Base-by-base conservation (phyloP, 345 rosid species). In the Tarenaya hassleriana region DNA sequence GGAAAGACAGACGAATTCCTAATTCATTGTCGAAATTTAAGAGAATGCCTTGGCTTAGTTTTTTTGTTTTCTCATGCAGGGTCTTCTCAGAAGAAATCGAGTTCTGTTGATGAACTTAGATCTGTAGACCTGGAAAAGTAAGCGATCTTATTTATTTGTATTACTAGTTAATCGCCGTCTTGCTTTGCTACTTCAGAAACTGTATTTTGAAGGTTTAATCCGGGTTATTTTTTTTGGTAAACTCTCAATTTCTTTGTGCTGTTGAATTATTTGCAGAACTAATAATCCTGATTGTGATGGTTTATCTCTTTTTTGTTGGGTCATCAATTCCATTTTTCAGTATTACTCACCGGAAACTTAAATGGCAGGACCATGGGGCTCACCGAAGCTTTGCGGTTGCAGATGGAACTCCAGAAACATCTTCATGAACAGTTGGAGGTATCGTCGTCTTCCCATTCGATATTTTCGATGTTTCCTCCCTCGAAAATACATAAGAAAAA, bases 41-140 rank as follows among this genome's bases (percentile, higher is more conserved):
- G 29, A 24, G 29, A 24, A 24, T 24, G 29, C 5, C 5, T 5
- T 24, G 29, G 3, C 41, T 37, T 2, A 2, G n/a, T 37, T 37
- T 3, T 37, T 37, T 2, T 13, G 19, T 33, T 24, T 62, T 33
- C 43, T 49, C 2, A 34, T 24, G 41, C 41, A 84, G 86, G 70
- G 68, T 38, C 78, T 18, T 68, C 76, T 9, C 86, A 72, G 63
- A 77, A 73, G 64, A 73, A 62, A 41, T 19, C 38, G 24, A 66
- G 45, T 52, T 52, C 77, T 5, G 19, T 70, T 29, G 84, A 75
- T 10, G 77, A 79, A 8, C 62, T 75, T 68, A 78, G 72, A 57
- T 71, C 80, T 50, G 57, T 79, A 7, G 94, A 79, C 57, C 32
- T 77, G 76, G 77, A 79, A 71, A 52, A 77, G 94, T 84, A 66